Conservation (phyloP, 768 basidiomycete genomes). For the Tylopilus plumbeoviolaceoides region DNA sequence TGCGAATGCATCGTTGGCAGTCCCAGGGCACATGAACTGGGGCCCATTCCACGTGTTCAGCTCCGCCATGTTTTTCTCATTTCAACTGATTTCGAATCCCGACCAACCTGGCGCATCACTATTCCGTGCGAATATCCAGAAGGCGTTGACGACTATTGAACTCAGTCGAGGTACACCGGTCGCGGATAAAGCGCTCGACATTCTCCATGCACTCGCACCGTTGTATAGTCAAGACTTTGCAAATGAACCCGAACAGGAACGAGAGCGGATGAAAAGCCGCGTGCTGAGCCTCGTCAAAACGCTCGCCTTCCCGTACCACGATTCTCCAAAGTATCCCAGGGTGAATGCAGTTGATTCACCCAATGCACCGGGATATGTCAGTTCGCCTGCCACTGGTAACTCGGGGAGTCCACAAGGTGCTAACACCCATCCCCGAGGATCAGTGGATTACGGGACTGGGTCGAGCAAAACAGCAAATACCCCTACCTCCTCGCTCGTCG, state of each 20-base stretch:
- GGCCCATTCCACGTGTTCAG: constrained; percentile 82
- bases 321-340: constrained; percentile 53
- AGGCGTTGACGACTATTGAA: constrained; percentile 62
- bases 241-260: constrained; percentile 41
- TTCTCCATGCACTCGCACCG: constrained; percentile 67
- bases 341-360: constrained; percentile 45
- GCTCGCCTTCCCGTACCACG: constrained; percentile 79
- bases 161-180: constrained; percentile 60
- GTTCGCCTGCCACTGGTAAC: constrained; percentile 56
- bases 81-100: constrained; percentile 77
- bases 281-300: constrained; percentile 67
- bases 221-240: constrained; percentile 67
- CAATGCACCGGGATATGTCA: constrained; percentile 39
- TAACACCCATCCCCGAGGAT: constrained; percentile 22
- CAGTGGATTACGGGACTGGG: constrained; percentile 22
- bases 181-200: constrained; percentile 71
- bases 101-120: constrained; percentile 75
- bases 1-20: constrained; percentile 60
- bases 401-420: constrained; percentile 49
- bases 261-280: constrained; percentile 57
- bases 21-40: constrained; percentile 82
- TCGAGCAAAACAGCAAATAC: constrained; percentile 18
- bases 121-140: constrained; percentile 72
- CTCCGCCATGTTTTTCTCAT: constrained; percentile 90
- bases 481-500: constrained; percentile 26